Percentiles rank a stretch among this genome's conserved stretches.
These are phyloP conservation scores for Globisporangium cylindrosporum DNA, from an alignment of 352 stramenopile species.

Conservation along the genomic window DNA sequence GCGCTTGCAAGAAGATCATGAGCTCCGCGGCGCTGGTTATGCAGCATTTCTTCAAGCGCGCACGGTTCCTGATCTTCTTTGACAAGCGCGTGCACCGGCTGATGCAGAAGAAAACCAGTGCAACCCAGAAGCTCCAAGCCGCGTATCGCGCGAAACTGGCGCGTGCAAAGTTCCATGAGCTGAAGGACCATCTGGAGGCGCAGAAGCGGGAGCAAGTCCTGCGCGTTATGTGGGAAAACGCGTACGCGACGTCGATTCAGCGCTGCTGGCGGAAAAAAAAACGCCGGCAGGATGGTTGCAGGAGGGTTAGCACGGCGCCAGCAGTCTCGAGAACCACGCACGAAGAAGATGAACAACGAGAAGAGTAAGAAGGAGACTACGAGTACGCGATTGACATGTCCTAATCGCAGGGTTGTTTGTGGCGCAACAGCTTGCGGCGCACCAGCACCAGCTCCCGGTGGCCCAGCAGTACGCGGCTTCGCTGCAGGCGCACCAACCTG, in stretches of 20 bases:
- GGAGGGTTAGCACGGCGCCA: too few species aligned
- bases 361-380: background rate
- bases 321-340: background rate
- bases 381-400: constrained; percentile 8
- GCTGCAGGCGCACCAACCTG: too few species aligned
- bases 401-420: too few species aligned
- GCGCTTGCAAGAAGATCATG: constrained; percentile 12
- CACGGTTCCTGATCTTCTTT: constrained; percentile 36
- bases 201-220: constrained; percentile 49
- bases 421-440: too few species aligned
- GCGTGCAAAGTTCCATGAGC: constrained; percentile 46
- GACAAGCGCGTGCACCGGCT: constrained; percentile 29
- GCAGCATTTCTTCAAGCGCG: constrained; percentile 50
- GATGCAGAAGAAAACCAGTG: constrained; percentile 24
- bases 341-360: background rate
- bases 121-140: constrained; percentile 47
- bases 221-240: constrained; percentile 63
- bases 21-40: constrained; percentile 25
- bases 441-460: too few species aligned
- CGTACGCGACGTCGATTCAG: constrained; percentile 70
- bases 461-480: too few species aligned
- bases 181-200: constrained; percentile 63
- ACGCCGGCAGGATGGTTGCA: background rate
- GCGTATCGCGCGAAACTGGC: constrained; percentile 62
- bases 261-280: constrained; percentile 42